phyloP scores from a whole-genome alignment of 345 rosid genomes.

The Chamaenerion angustifolium region DNA sequence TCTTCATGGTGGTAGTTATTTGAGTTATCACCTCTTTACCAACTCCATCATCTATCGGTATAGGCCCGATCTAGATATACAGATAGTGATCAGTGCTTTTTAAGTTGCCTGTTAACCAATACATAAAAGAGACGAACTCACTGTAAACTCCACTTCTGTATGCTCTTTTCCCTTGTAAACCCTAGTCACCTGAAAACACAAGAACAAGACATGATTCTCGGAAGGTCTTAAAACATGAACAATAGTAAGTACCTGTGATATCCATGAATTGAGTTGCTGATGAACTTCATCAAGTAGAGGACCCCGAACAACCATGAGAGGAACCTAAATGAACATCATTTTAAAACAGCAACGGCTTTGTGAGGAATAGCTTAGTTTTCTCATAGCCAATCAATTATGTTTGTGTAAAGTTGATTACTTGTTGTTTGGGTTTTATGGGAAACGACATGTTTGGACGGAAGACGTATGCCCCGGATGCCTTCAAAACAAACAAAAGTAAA shows the following conservation, averaged over 20 bases:
- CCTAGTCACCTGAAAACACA: conserved; percentile 25
- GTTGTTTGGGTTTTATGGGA: conserved; percentile 30
- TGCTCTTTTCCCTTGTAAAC: conserved; percentile 77
- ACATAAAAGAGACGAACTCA: conserved; percentile 21
- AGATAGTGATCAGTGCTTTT: no score
- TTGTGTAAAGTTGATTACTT: conserved; percentile 23
- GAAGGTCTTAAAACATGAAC: not conserved
- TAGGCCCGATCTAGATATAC: conserved; percentile 65
- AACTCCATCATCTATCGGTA: conserved; percentile 72
- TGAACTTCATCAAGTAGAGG: conserved; percentile 82
- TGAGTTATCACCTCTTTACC: conserved; percentile 76
- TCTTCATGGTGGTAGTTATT: conserved; percentile 61
- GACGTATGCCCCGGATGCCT: conserved; percentile 96
- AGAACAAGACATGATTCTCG: not conserved
- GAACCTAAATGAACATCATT: conserved; percentile 29
- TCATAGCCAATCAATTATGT: conserved; percentile 2
- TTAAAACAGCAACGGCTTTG: not conserved
- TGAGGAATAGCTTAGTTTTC: not conserved
- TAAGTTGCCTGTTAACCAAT: not conserved
- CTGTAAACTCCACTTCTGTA: conserved; percentile 86
- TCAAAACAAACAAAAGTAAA: conserved; percentile 10
- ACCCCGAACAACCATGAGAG: conserved; percentile 50
- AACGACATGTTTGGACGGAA: conserved; percentile 65
- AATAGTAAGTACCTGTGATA: conserved; percentile 55
- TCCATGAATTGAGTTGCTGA: conserved; percentile 58